Percentiles rank a stretch among this genome's conserved stretches.
Evolutionary conservation across 192 early-diverging fungal species (phyloP).

Genomic region (Coemansia sp.): DNA sequence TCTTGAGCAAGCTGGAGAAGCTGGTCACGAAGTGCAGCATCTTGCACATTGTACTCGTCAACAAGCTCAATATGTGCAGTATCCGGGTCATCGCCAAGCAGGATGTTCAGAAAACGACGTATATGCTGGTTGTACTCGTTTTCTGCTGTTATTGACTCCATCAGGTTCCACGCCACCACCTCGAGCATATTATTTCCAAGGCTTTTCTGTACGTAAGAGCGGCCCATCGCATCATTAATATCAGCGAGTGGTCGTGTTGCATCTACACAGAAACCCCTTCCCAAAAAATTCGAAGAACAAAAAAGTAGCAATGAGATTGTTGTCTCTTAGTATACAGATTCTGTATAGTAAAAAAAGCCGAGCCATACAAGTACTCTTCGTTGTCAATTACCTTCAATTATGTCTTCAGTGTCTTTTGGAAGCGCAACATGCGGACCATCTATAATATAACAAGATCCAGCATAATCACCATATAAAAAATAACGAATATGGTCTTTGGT

Average conservation of each 20-base stretch:
- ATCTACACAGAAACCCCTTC: conserved; percentile 12
- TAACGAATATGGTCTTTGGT: neutral
- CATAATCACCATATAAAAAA: neutral
- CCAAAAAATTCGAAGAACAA: neutral
- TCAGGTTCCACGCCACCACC: conserved; percentile 48
- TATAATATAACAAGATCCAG: neutral
- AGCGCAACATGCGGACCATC: conserved; percentile 24
- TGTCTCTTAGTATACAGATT: neutral
- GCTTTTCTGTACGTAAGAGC: conserved; percentile 44
- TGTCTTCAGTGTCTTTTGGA: conserved; percentile 44
- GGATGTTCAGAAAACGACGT: conserved; percentile 47
- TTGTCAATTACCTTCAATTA: conserved; percentile 25
- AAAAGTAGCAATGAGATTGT: neutral
- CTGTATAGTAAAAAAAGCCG: neutral
- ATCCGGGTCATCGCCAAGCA: conserved; percentile 50
- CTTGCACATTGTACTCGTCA: conserved; percentile 35
- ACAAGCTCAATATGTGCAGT: conserved; percentile 44
- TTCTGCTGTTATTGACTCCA: conserved; percentile 43
- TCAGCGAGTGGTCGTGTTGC: conserved; percentile 33
- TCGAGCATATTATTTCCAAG: conserved; percentile 49
- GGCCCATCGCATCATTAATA: conserved; percentile 40
- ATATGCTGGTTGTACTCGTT: conserved; percentile 56
- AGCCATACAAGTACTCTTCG: neutral
- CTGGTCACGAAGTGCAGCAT: conserved; percentile 34
- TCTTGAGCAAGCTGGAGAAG: conserved; percentile 47